Evolutionary conservation across 208 protist genomes (phyloP).

Genomic region (Trypanosoma cruzi): DNA sequence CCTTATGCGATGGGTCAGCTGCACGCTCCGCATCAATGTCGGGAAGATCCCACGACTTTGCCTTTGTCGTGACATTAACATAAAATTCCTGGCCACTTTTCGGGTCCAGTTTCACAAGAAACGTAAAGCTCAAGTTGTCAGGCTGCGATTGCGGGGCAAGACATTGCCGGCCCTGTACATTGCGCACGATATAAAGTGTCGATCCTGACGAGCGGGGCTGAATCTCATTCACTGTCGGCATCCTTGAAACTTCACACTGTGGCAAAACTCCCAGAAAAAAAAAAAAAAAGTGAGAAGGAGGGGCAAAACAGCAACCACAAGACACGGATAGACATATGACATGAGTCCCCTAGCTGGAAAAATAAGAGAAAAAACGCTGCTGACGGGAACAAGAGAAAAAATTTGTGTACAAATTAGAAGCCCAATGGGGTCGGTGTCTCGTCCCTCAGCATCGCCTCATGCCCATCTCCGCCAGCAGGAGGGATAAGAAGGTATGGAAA

Average conservation of each 20-base stretch:
- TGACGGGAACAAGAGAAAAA: not conserved
- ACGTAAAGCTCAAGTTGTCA: conserved; percentile 15
- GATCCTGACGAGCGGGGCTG: conserved; percentile 18
- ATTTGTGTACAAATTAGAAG: conserved; percentile 6
- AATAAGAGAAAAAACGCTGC: not conserved
- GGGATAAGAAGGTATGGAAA: too few relatives aligned
- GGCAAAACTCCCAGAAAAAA: not conserved
- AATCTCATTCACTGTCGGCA: conserved; percentile 20
- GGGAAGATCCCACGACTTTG: conserved; percentile 25
- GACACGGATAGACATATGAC: not conserved
- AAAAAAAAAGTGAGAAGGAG: not conserved
- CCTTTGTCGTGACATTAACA: conserved; percentile 21
- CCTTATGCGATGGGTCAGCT: not conserved
- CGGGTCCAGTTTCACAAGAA: conserved; percentile 23
- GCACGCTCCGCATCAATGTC: conserved; percentile 10
- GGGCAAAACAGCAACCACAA: too few relatives aligned
- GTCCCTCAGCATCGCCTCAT: too few relatives aligned
- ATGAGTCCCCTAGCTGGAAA: not conserved
- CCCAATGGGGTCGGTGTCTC: not conserved
- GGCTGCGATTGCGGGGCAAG: conserved; percentile 26
- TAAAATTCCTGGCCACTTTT: conserved; percentile 29
- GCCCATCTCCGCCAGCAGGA: too few relatives aligned
- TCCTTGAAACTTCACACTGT: not conserved
- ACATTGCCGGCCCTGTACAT: conserved; percentile 23
- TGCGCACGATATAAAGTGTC: conserved; percentile 27